These are phyloP conservation scores for Metschnikowia matae DNA, from an alignment of 805 yeast genomes.

Conservation along the genomic window DNA sequence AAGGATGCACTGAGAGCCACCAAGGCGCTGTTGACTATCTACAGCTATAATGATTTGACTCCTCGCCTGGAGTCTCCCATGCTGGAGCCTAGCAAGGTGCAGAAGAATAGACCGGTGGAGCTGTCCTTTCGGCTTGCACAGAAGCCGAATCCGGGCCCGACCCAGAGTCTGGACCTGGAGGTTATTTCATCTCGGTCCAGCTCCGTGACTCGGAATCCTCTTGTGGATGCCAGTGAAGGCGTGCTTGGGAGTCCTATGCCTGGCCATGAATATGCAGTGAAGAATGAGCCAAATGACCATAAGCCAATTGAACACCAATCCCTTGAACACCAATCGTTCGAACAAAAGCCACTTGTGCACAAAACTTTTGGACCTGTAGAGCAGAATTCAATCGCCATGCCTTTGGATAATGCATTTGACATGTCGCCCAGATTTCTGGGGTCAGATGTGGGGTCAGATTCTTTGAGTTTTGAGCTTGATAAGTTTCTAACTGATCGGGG, in stretches of 20 bases:
- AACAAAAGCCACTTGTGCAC: neutral
- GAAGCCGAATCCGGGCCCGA: no score
- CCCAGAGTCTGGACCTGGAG: neutral
- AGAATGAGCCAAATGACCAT: neutral
- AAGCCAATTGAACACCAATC: neutral
- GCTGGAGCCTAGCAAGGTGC: neutral
- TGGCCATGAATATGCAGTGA: neutral
- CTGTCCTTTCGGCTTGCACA: neutral
- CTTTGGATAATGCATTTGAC: neutral
- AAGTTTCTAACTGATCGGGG: conserved; percentile 1
- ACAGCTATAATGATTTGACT: neutral
- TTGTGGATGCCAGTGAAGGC: neutral
- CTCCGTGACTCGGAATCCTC: neutral
- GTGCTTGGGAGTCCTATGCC: neutral
- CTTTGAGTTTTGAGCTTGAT: conserved; percentile 1
- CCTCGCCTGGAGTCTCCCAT: neutral
- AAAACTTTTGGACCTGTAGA: neutral
- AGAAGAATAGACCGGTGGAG: neutral
- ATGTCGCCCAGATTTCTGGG: neutral
- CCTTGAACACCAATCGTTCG: neutral
- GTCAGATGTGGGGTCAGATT: neutral
- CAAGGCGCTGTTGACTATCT: neutral
- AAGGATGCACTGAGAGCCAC: conserved; percentile 24
- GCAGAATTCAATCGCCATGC: neutral
- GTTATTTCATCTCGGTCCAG: neutral